A percentile compares a stretch with the other conserved stretches of the same genome.
These are phyloP conservation scores for Parathielavia appendiculata DNA, from an alignment of 495 filamentous ascomycete species.

Conservation along the genomic window DNA sequence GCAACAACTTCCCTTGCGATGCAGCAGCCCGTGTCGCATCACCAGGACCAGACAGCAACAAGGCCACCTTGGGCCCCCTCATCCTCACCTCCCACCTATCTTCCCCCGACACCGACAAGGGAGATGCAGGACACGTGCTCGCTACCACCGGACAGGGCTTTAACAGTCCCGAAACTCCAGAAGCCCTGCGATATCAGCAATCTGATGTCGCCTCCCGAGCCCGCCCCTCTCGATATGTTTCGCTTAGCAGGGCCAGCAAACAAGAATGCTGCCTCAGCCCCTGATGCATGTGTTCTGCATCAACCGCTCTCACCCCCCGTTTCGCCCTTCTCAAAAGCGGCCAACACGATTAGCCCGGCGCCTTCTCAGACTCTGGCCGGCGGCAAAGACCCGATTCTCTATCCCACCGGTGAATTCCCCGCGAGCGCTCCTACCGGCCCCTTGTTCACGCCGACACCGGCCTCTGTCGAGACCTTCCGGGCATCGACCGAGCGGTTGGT, in stretches of 20 bases:
- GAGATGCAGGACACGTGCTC: constrained; percentile 14
- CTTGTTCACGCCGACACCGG: constrained; percentile 48
- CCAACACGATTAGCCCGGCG: constrained; percentile 38
- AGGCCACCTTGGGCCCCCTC: constrained; percentile 10
- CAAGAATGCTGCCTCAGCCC: constrained; percentile 30
- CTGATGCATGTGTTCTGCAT: constrained; percentile 40
- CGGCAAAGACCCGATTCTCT: constrained; percentile 57
- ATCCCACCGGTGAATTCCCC: constrained; percentile 44
- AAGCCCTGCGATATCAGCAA: constrained; percentile 46
- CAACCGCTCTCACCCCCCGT: constrained; percentile 66
- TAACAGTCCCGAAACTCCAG: constrained; percentile 22
- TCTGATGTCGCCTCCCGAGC: constrained; percentile 73
- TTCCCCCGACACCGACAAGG: constrained; percentile 19
- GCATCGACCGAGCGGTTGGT: constrained; percentile 45
- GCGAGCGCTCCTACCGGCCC: constrained; percentile 48
- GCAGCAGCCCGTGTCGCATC: constrained; percentile 16
- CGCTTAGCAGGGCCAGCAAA: constrained; percentile 32
- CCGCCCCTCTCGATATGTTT: constrained; percentile 58
- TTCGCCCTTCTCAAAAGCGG: constrained; percentile 54
- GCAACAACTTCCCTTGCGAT: constrained; percentile 11
- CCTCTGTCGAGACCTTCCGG: constrained; percentile 37
- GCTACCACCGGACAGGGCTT: background rate
- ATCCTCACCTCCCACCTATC: constrained; percentile 6
- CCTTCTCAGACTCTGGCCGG: constrained; percentile 34
- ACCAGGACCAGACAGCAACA: constrained; percentile 10